Percentiles rank a stretch among this genome's conserved stretches.
phyloP scores from a whole-genome alignment of 768 basidiomycete genomes.

The Peribolospora baueri region DNA sequence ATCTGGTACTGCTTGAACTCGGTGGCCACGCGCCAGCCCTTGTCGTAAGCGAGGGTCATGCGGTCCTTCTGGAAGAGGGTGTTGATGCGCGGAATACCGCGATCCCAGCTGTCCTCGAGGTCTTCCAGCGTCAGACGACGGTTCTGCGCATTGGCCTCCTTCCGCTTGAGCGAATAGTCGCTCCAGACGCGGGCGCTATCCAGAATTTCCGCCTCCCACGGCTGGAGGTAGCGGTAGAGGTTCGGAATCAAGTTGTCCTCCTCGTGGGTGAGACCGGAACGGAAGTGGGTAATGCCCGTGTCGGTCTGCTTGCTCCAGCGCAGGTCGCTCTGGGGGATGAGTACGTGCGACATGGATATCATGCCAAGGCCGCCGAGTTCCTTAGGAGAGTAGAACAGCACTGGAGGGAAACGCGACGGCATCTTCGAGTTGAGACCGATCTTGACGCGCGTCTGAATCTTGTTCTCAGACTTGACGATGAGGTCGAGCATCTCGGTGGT shows the following conservation, averaged over 20 bases:
- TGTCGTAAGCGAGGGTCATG: conserved; percentile 71
- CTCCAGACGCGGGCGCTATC: conserved; percentile 98
- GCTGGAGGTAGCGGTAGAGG: conserved; percentile 75
- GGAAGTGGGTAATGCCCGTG: conserved; percentile 93
- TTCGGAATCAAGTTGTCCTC: conserved; percentile 91
- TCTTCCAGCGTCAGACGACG: conserved; percentile 89
- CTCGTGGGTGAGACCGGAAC: conserved; percentile 92
- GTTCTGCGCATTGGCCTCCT: conserved; percentile 98
- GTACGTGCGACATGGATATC: conserved; percentile 97
- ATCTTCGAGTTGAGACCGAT: conserved; percentile 98
- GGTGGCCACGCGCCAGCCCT: conserved; percentile 92
- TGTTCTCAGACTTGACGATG: conserved; percentile 96
- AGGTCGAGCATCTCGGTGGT: conserved; percentile 89
- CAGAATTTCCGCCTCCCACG: conserved; percentile 92
- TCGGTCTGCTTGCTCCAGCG: conserved; percentile 98
- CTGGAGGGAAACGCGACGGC: conserved; percentile 92
- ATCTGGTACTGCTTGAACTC: conserved; percentile 97
- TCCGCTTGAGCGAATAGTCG: conserved; percentile 97
- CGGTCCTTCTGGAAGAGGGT: conserved; percentile 75
- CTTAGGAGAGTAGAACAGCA: conserved; percentile 34
- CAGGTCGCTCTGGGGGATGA: conserved; percentile 92
- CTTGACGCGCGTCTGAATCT: conserved; percentile 90
- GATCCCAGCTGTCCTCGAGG: conserved; percentile 95
- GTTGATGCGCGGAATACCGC: conserved; percentile 94
- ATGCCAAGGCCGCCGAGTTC: conserved; percentile 95